Conservation (phyloP, 2,329 filamentous ascomycete species). For the Cryphonectria parasitica region DNA sequence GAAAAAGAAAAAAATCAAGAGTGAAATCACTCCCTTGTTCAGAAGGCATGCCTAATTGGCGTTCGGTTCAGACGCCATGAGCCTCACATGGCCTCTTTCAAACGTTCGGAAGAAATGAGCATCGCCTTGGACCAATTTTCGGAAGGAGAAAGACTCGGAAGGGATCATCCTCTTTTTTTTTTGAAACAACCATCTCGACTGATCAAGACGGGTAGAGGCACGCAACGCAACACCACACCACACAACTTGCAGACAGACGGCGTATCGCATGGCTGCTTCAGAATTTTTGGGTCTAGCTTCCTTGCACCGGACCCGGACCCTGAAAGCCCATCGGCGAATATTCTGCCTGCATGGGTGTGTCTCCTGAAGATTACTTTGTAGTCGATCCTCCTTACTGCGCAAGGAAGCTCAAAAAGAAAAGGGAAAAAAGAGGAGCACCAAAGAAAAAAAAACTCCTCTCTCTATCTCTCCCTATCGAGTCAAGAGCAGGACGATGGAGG, state of each 20-base stretch:
- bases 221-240: not conserved
- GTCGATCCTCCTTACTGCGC: conserved; percentile 23
- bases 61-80: conserved; percentile 3
- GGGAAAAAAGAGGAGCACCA: not conserved
- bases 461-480: not conserved
- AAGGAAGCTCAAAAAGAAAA: conserved; percentile 13
- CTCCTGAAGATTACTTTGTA: conserved; percentile 23
- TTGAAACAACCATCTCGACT: conserved; percentile 22
- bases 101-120: not conserved
- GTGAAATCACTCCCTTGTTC: not conserved
- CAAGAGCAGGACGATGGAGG: not conserved
- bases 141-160: conserved; percentile 13
- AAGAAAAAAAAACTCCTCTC: not conserved
- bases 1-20: not conserved
- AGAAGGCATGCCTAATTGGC: not conserved
- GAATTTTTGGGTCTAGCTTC: not conserved
- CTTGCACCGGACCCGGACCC: not conserved
- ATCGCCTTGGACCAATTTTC: conserved; percentile 3
- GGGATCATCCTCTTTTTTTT: conserved; percentile 14
- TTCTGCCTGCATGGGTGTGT: conserved; percentile 1
- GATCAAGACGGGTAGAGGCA: conserved; percentile 14
- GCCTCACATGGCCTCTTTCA: conserved; percentile 5
- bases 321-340: not conserved
- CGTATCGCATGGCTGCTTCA: conserved; percentile 16
- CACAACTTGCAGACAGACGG: conserved; percentile 15